A percentile compares a stretch with the other conserved stretches of the same genome.
Evolutionary conservation across 2,329 filamentous ascomycete genomes (phyloP).

Genomic region (Botryotinia narcissicola): DNA sequence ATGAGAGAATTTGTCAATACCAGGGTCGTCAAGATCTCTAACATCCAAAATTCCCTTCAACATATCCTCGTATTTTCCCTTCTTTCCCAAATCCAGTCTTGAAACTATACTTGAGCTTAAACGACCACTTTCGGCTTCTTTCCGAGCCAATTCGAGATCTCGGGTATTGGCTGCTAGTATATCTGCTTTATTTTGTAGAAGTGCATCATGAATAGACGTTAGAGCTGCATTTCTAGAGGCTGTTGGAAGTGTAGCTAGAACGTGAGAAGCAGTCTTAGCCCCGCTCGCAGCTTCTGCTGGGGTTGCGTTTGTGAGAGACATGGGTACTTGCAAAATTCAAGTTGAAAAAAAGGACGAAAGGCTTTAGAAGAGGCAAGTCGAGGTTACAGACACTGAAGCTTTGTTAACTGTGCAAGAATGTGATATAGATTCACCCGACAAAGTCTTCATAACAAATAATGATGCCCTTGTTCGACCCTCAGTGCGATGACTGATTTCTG

Average conservation of each 20-base stretch:
- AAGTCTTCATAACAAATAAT: not conserved
- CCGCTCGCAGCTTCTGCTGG: slow-evolving; percentile 73
- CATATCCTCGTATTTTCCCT: slow-evolving; percentile 98
- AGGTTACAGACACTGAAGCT: not conserved
- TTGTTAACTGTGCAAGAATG: not conserved
- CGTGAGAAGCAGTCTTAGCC: slow-evolving; percentile 78
- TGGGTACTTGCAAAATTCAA: slow-evolving; percentile 40
- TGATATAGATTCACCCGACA: not conserved
- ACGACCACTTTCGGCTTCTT: slow-evolving; percentile 70
- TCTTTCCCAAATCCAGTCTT: slow-evolving; percentile 78
- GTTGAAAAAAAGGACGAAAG: not conserved
- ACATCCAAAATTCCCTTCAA: slow-evolving; percentile 92
- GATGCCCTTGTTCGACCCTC: not conserved
- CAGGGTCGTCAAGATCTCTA: slow-evolving; percentile 76
- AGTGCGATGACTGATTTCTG: slow-evolving; percentile 10
- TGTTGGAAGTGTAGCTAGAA: slow-evolving; percentile 75
- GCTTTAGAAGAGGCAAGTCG: not conserved
- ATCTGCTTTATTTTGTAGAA: slow-evolving; percentile 64
- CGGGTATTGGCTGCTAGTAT: slow-evolving; percentile 85
- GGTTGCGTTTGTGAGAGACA: slow-evolving; percentile 88
- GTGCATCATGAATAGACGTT: slow-evolving; percentile 75
- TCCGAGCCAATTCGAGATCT: slow-evolving; percentile 73
- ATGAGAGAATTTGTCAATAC: slow-evolving; percentile 45
- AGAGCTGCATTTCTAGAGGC: slow-evolving; percentile 80
- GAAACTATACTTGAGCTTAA: slow-evolving; percentile 83